A percentile compares a stretch with the other conserved stretches of the same genome.
phyloP scores from a whole-genome alignment of 169 alveolate species.

The Cryptosporidium bovis region DNA sequence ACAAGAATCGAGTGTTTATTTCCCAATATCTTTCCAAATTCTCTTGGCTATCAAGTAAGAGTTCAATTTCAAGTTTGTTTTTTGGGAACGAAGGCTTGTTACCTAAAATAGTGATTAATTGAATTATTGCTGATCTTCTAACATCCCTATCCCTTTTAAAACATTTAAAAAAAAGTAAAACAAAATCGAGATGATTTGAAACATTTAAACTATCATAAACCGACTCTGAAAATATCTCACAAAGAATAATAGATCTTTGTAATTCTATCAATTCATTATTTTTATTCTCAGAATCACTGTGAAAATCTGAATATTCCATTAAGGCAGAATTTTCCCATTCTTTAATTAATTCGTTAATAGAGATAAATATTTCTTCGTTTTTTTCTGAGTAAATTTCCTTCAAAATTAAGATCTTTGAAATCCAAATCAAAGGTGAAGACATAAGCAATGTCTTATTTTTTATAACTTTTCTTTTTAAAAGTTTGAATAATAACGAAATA shows the following conservation, averaged over 20 bases:
- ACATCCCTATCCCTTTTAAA: slow-evolving; percentile 5
- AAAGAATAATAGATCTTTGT: slow-evolving; percentile 9
- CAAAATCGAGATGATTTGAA: background rate
- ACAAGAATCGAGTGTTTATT: slow-evolving; percentile 17
- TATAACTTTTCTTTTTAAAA: background rate
- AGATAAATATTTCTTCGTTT: background rate
- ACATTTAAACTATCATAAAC: background rate
- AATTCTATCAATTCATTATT: slow-evolving; percentile 4
- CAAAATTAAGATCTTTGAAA: slow-evolving; percentile 8
- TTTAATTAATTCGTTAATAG: background rate
- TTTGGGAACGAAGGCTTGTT: slow-evolving; percentile 20
- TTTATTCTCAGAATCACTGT: background rate
- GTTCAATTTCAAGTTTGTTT: slow-evolving; percentile 19
- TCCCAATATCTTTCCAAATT: slow-evolving; percentile 34
- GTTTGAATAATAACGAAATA: background rate
- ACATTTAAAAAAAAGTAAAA: background rate
- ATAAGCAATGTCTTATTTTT: background rate
- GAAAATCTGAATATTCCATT: background rate
- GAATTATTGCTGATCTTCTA: slow-evolving; percentile 8
- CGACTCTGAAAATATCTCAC: background rate
- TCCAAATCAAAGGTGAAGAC: slow-evolving; percentile 42
- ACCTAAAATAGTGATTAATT: background rate
- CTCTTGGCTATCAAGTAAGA: slow-evolving; percentile 2
- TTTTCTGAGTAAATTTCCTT: background rate
- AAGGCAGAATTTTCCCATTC: background rate